These are phyloP conservation scores for Ganoderma multipileum DNA, from an alignment of 1,284 basidiomycete genomes.

Conservation along the genomic window DNA sequence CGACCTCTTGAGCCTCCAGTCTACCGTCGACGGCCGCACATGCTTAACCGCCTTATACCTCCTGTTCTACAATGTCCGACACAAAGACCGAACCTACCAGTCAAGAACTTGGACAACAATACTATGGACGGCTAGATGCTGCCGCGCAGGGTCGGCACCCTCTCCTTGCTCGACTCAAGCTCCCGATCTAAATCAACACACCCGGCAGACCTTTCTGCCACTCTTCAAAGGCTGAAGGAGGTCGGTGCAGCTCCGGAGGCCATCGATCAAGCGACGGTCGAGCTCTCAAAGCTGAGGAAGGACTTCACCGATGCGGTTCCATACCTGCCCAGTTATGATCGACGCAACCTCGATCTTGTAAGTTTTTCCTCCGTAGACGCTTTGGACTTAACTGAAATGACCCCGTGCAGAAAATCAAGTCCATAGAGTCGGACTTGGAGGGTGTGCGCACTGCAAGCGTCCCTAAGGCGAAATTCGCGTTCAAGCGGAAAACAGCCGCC, in stretches of 20 bases:
- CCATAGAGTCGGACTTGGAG: slow-evolving; percentile 33
- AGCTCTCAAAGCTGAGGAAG: slow-evolving; percentile 59
- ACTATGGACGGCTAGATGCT: slow-evolving; percentile 53
- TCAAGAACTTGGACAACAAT: slow-evolving; percentile 51
- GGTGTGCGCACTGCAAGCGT: slow-evolving; percentile 49
- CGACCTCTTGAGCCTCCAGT: not conserved
- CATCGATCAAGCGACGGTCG: slow-evolving; percentile 34
- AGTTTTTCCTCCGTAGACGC: slow-evolving; percentile 47
- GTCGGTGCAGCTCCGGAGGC: slow-evolving; percentile 19
- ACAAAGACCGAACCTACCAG: slow-evolving; percentile 43
- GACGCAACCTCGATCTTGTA: slow-evolving; percentile 73
- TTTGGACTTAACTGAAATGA: slow-evolving; percentile 29
- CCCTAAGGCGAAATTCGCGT: slow-evolving; percentile 71
- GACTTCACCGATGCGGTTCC: slow-evolving; percentile 65
- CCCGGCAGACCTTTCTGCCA: slow-evolving; percentile 48
- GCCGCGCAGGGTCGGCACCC: slow-evolving; percentile 51
- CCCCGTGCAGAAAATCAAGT: slow-evolving; percentile 47
- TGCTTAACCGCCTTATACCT: not conserved
- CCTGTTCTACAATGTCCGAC: slow-evolving; percentile 31
- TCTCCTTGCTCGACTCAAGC: slow-evolving; percentile 16
- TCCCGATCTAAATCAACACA: slow-evolving; percentile 22
- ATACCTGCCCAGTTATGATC: slow-evolving; percentile 76
- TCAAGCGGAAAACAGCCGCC: slow-evolving; percentile 61
- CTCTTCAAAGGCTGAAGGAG: slow-evolving; percentile 40
- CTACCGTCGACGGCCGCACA: not conserved